A percentile compares a stretch with the other conserved stretches of the same genome.
Conservation (phyloP, 2,329 filamentous ascomycete genomes). For the Byssothecium circinans region DNA sequence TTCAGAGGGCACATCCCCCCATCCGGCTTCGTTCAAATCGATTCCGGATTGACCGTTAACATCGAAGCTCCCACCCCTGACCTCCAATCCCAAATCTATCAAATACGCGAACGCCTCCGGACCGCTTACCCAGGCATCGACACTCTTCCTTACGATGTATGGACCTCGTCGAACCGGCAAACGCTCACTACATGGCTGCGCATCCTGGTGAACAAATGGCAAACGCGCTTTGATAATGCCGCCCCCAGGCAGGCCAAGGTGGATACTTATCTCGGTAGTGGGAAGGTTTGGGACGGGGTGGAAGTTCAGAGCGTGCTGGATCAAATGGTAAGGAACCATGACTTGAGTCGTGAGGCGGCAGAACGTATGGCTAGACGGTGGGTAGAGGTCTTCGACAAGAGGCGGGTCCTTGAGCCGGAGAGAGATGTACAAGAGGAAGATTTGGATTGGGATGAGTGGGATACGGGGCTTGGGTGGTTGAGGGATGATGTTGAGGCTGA, state of each 20-base stretch:
- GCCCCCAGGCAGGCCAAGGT: not conserved
- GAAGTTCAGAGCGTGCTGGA: slow-evolving; percentile 22
- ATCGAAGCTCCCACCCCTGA: slow-evolving; percentile 13
- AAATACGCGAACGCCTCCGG: slow-evolving; percentile 23
- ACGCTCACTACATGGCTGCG: slow-evolving; percentile 32
- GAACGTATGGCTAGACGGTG: slow-evolving; percentile 29
- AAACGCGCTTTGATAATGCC: slow-evolving; percentile 22
- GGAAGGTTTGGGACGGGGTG: slow-evolving; percentile 12
- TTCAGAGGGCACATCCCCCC: slow-evolving; percentile 16
- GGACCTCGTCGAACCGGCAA: slow-evolving; percentile 19
- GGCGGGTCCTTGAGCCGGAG: not conserved
- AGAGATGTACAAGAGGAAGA: slow-evolving; percentile 11
- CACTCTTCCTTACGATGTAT: slow-evolving; percentile 28
- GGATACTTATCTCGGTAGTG: not conserved
- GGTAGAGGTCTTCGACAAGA: slow-evolving; percentile 18
- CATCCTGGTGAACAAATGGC: slow-evolving; percentile 27
- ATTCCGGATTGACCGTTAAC: slow-evolving; percentile 20
- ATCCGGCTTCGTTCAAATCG: slow-evolving; percentile 17
- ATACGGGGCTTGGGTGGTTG: slow-evolving; percentile 23
- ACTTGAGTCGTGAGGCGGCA: slow-evolving; percentile 24
- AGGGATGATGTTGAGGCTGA: not conserved
- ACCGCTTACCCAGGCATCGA: slow-evolving; percentile 29
- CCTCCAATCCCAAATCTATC: slow-evolving; percentile 24
- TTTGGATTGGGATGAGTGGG: slow-evolving; percentile 21
- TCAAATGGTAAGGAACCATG: slow-evolving; percentile 26